A percentile compares a stretch with the other conserved stretches of the same genome.
These are phyloP conservation scores for Apiotrichum domesticum DNA, from an alignment of 1,284 basidiomycete species.

Conservation along the genomic window DNA sequence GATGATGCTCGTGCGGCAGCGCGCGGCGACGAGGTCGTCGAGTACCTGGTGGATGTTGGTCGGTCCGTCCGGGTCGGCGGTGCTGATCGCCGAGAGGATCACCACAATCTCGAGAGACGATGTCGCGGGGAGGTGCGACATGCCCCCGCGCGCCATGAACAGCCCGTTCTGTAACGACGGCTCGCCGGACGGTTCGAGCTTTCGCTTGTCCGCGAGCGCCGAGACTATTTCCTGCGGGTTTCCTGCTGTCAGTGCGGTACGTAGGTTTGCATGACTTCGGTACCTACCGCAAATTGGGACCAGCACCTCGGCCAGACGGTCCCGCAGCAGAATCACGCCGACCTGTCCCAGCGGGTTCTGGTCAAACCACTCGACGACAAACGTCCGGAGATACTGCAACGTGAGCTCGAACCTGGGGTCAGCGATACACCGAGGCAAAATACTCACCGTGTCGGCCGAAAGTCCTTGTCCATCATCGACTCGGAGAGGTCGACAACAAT, in stretches of 20 bases:
- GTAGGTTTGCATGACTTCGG: not conserved
- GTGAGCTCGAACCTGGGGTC: constrained; percentile 64
- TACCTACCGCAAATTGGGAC: constrained; percentile 77
- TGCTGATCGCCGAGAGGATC: constrained; percentile 90
- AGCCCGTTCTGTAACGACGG: constrained; percentile 95
- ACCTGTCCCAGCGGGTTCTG: constrained; percentile 98
- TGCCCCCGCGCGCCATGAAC: constrained; percentile 85
- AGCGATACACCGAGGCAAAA: not conserved
- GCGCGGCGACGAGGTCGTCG: constrained; percentile 67
- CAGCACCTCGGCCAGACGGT: constrained; percentile 77
- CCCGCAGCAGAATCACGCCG: constrained; percentile 83
- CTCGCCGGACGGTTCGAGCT: constrained; percentile 82
- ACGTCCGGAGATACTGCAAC: constrained; percentile 81
- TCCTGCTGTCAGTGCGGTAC: constrained; percentile 51
- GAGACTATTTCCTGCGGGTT: constrained; percentile 91
- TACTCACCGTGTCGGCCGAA: constrained; percentile 73
- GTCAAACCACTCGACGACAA: constrained; percentile 96
- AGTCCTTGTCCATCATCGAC: constrained; percentile 91
- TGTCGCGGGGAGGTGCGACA: constrained; percentile 91
- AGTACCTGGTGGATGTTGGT: constrained; percentile 79
- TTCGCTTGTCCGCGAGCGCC: constrained; percentile 76
- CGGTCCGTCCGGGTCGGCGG: constrained; percentile 85
- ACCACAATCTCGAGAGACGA: constrained; percentile 92
- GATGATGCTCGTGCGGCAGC: constrained; percentile 86
- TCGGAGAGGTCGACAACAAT: constrained; percentile 83